These are phyloP conservation scores for Naegleria lovaniensis DNA, from an alignment of 208 protist genomes.

Conservation along the genomic window DNA sequence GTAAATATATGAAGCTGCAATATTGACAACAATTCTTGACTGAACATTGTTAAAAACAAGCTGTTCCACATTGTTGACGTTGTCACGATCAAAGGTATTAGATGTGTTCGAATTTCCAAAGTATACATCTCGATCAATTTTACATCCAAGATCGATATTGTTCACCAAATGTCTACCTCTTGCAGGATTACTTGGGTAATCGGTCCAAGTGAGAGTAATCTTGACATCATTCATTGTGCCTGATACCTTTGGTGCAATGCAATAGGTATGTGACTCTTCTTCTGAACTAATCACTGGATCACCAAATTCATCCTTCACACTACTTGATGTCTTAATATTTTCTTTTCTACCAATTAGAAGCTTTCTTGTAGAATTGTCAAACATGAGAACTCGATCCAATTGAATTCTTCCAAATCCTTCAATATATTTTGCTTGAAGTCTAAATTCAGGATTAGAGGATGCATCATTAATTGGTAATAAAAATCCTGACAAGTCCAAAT, in stretches of 20 bases:
- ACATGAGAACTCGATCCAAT: background rate
- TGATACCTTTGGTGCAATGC: background rate
- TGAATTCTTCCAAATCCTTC: background rate
- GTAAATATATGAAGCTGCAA: background rate
- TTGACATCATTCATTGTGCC: constrained; percentile 9
- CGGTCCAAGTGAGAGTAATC: constrained; percentile 14
- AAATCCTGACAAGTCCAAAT: background rate
- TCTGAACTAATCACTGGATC: background rate
- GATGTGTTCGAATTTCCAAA: background rate
- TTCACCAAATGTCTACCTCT: background rate
- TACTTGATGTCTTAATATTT: background rate
- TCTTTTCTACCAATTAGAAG: background rate
- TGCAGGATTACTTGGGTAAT: background rate
- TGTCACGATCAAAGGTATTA: background rate
- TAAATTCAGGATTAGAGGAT: too few species aligned
- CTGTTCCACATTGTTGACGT: background rate
- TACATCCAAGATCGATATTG: background rate
- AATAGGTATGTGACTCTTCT: background rate
- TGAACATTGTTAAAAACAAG: background rate
- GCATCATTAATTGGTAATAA: background rate
- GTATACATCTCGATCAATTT: background rate
- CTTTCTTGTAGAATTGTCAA: background rate
- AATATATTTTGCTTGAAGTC: background rate
- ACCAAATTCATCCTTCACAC: constrained; percentile 29
- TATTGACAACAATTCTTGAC: background rate